Percentiles rank a stretch among this genome's conserved stretches.
phyloP scores from a whole-genome alignment of 495 filamentous ascomycete genomes.

The Talaromyces wortmannii region DNA sequence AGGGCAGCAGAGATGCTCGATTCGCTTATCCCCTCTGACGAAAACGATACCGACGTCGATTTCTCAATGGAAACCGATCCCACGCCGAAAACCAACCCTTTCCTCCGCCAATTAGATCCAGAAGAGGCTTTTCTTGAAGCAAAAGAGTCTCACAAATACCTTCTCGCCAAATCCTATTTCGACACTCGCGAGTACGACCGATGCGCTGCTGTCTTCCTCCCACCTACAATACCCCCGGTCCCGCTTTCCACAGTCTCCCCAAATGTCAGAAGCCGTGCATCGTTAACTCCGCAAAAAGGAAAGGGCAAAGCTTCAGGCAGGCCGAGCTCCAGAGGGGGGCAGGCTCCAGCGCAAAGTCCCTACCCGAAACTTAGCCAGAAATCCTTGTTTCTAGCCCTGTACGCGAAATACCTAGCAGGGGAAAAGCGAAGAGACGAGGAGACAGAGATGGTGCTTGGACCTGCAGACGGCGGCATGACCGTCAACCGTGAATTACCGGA shows the following conservation, averaged over 20 bases:
- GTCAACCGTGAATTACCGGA: constrained; percentile 75
- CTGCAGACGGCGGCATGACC: constrained; percentile 76
- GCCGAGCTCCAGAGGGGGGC: constrained; percentile 18
- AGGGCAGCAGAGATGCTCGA: constrained; percentile 95
- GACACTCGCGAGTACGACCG: constrained; percentile 95
- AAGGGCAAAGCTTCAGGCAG: constrained; percentile 44
- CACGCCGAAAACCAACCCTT: constrained; percentile 30
- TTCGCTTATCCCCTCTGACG: constrained; percentile 52
- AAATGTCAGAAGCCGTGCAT: constrained; percentile 29
- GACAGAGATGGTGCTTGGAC: constrained; percentile 94
- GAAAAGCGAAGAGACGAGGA: constrained; percentile 97
- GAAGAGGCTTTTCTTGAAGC: constrained; percentile 72
- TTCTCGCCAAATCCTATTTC: constrained; percentile 91
- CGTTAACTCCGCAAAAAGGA: constrained; percentile 39
- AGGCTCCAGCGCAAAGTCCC: constrained; percentile 21
- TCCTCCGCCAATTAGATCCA: constrained; percentile 45
- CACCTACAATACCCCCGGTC: constrained; percentile 59
- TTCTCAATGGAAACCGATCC: constrained; percentile 48
- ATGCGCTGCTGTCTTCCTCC: constrained; percentile 84
- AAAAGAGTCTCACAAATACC: constrained; percentile 71
- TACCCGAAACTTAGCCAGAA: constrained; percentile 71
- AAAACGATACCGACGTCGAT: constrained; percentile 52
- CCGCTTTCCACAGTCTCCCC: constrained; percentile 44
- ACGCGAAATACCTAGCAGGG: constrained; percentile 86
- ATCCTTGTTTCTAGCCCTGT: constrained; percentile 85